These are phyloP conservation scores for Pythium monospermum DNA, from an alignment of 352 stramenopile species.

Conservation along the genomic window DNA sequence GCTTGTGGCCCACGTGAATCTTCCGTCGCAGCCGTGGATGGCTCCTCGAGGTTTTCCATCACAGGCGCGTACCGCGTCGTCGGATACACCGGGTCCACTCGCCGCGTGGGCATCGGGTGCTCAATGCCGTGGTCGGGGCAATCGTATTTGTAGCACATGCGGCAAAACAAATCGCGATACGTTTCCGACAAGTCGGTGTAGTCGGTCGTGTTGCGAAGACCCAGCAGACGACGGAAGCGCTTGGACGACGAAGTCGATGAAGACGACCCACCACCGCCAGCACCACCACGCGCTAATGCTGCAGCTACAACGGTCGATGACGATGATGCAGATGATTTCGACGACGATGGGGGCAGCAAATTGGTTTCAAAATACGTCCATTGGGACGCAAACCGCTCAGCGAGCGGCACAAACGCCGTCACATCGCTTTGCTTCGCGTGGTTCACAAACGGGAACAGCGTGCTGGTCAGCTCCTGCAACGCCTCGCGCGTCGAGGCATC, in stretches of 20 bases:
- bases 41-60: not conserved
- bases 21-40: not conserved
- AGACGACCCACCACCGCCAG: too few species aligned
- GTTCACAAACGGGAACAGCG: slow-evolving; percentile 17
- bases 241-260: too few species aligned
- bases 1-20: not conserved
- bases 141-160: slow-evolving; percentile 91
- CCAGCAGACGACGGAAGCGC: slow-evolving; percentile 28
- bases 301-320: too few species aligned
- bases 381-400: slow-evolving; percentile 39
- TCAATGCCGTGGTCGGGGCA: slow-evolving; percentile 88
- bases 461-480: slow-evolving; percentile 30
- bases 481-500: slow-evolving; percentile 21
- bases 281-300: too few species aligned
- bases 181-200: slow-evolving; percentile 80
- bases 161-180: slow-evolving; percentile 90
- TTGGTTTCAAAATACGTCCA: slow-evolving; percentile 74
- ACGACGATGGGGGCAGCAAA: slow-evolving; percentile 11
- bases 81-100: slow-evolving; percentile 62
- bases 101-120: slow-evolving; percentile 51
- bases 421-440: not conserved
- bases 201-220: slow-evolving; percentile 42
- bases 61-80: slow-evolving; percentile 34
- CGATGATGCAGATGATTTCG: slow-evolving; percentile 1
- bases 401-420: slow-evolving; percentile 28